These are phyloP conservation scores for Phytophthora nicotianae DNA, from an alignment of 352 stramenopile genomes.

Conservation along the genomic window DNA sequence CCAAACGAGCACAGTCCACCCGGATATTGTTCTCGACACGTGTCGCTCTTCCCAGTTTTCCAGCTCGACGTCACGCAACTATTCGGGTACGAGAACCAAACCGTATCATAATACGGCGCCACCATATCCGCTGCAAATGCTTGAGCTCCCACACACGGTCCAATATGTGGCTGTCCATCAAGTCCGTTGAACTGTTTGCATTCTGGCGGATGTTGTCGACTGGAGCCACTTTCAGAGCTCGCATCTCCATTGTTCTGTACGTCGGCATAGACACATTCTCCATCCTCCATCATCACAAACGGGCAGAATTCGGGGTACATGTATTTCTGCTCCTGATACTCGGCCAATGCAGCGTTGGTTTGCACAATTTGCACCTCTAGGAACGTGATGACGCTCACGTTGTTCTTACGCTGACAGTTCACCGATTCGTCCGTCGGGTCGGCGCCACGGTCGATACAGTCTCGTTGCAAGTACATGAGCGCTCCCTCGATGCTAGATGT, in stretches of 20 bases:
- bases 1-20: conserved; percentile 69
- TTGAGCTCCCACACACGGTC: conserved; percentile 63
- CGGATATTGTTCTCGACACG: conserved; percentile 38
- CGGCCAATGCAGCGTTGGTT: conserved; percentile 58
- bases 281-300: conserved; percentile 68
- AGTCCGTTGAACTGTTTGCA: conserved; percentile 74
- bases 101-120: conserved; percentile 64
- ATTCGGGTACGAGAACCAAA: conserved; percentile 80
- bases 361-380: conserved; percentile 68
- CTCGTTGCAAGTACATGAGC: conserved; percentile 73
- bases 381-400: conserved; percentile 69
- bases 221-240: conserved; percentile 22
- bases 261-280: conserved; percentile 50
- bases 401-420: conserved; percentile 58
- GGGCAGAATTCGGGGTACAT: conserved; percentile 77
- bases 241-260: conserved; percentile 21
- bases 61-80: conserved; percentile 66
- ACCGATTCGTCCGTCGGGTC: conserved; percentile 24
- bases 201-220: conserved; percentile 37
- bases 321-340: conserved; percentile 60
- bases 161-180: conserved; percentile 56
- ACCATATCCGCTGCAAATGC: conserved; percentile 59
- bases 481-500: conserved; percentile 72
- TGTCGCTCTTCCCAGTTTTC: conserved; percentile 46
- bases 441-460: conserved; percentile 64